Evolutionary conservation across 2,329 filamentous ascomycete genomes (phyloP), one percentile per base, ranked within the genome.

Genomic region (Calycina herbarum): DNA sequence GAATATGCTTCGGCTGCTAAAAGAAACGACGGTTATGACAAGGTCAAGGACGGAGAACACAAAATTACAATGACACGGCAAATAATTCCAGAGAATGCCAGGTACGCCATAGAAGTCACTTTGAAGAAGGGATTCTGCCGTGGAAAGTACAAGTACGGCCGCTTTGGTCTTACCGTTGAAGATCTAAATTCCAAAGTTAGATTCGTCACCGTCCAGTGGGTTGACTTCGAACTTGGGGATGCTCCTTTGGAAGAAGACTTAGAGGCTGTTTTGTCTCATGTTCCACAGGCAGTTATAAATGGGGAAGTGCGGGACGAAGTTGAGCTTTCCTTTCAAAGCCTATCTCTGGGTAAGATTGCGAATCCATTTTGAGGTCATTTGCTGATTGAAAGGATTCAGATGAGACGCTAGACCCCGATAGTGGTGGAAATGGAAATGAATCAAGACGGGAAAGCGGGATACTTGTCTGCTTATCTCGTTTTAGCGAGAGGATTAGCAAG

Each of bases 21-120:
- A 29, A 29, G 4, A 29, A 29, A 4, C 27, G 27, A 3, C 27
- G 27, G 4, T 29, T 4, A 2, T 29, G 2, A 2, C 4, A 3
- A 4, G 27, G 2, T 29, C 27, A 29, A 29, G 27, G 27, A 29
- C 4, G 27, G 27, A 29, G 20, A 20, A 20, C 5, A 29, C 20
- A 17, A n/a, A 33, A 13, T 7, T 7, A 48, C 57, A 6, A 13
- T 2, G 2, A 59, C 38, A 10, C n/a, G 57, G 38, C 65, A 65
- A 24, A 64, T 68, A n/a, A n/a, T 62, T 20, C 54, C 67, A 2
- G 64, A 66, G 42, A 27, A 59, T 17, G 54, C 51, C 5, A 20
- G n/a, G 1, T 68, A 66, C 29, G 64, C 62, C n/a, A 40, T 68
- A 6, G 57, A 68, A 15, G 20, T 68, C 31, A 65, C n/a, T 31